These are phyloP conservation scores for Bassia scoparia DNA, from an alignment of 148 eudicot species.

Conservation along the genomic window DNA sequence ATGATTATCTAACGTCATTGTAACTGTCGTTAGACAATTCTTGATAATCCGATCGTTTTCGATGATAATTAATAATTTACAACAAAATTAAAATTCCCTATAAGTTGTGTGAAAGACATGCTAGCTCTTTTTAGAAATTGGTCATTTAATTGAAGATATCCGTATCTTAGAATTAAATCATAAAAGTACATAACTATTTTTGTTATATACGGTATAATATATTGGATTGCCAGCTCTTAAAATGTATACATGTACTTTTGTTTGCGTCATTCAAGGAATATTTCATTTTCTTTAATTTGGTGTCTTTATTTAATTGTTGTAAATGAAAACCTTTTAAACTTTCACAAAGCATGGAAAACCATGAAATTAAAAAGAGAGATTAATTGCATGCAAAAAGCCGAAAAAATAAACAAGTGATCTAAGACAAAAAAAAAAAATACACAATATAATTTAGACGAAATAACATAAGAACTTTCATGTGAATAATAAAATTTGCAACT, in stretches of 20 bases:
- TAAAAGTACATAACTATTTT: no score
- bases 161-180: no score
- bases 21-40: no score
- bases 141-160: no score
- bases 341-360: neutral
- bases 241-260: neutral
- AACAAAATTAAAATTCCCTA: neutral
- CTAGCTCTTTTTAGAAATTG: neutral
- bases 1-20: no score
- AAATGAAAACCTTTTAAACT: neutral
- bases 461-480: constrained; percentile 5
- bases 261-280: constrained; percentile 1
- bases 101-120: neutral
- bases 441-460: neutral
- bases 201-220: neutral
- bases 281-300: neutral
- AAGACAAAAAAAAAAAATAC: neutral
- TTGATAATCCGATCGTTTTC: no score
- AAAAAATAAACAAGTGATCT: neutral
- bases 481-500: neutral
- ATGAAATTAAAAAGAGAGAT: neutral
- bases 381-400: neutral
- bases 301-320: neutral
- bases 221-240: no score
- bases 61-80: neutral